These are phyloP conservation scores for Pyrus hybrid DNA, from an alignment of 331 rosid genomes.

Conservation along the genomic window DNA sequence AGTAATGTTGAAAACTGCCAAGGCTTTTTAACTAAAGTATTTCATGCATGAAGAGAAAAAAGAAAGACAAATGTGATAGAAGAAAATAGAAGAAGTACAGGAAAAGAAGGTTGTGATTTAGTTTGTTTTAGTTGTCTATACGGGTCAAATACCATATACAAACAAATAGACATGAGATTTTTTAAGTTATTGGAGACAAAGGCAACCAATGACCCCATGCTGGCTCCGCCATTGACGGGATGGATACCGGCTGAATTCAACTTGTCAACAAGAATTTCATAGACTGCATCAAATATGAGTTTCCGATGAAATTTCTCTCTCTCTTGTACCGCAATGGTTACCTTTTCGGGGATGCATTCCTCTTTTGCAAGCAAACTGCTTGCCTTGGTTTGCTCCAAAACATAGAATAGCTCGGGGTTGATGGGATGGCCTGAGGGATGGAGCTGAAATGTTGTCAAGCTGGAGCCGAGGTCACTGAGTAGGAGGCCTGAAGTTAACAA, in stretches of 20 bases:
- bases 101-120: too few species aligned
- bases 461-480: slow-evolving; percentile 65
- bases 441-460: slow-evolving; percentile 51
- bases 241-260: slow-evolving; percentile 25
- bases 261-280: slow-evolving; percentile 57
- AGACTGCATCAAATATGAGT: slow-evolving; percentile 69
- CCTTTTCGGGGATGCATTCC: slow-evolving; percentile 21
- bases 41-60: too few species aligned
- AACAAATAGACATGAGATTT: too few species aligned
- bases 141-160: too few species aligned
- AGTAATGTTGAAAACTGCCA: too few species aligned
- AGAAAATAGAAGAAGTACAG: too few species aligned
- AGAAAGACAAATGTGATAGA: too few species aligned
- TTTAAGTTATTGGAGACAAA: too few species aligned
- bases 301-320: slow-evolving; percentile 50
- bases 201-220: too few species aligned
- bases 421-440: slow-evolving; percentile 75
- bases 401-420: slow-evolving; percentile 74
- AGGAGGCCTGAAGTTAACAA: slow-evolving; percentile 78
- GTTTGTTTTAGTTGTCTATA: too few species aligned
- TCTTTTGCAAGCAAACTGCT: slow-evolving; percentile 53
- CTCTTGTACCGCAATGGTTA: slow-evolving; percentile 20
- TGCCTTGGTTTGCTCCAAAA: slow-evolving; percentile 76
- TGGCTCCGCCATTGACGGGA: too few species aligned
- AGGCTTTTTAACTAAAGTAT: too few species aligned